Evolutionary conservation across 2,329 filamentous ascomycete species (phyloP), one percentile per base, ranked within the genome.

Genomic region (Plenodomus tracheiphilus): DNA sequence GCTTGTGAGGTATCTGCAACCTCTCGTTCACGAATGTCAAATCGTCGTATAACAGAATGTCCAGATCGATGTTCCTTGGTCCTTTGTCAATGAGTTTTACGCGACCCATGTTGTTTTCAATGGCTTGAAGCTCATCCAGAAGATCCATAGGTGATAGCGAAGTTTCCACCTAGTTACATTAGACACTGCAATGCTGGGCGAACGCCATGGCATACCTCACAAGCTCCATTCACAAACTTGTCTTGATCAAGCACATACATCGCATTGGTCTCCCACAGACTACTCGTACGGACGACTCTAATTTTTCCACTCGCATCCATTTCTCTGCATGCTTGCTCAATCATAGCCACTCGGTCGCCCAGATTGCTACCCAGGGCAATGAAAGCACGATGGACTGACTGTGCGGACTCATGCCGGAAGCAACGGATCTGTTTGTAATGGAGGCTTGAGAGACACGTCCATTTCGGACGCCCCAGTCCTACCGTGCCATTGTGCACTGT

Each of bases 221-320:
- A 96, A 48, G 86, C 92, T 17, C 91, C 94, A 69, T 99, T 99
- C 40, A 97, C 77, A 68, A 99, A 99, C 22, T 84, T 83, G 54
- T 86, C 85, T 71, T 99, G 94, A 55, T 97, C 88, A 54, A 88
- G 77, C 56, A 97, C 88, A 73, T 99, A 99, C 94, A 99, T 99
- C 18, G 94, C 91, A 62, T 90, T 85, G 3, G 93, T 99, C 76
- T 97, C 91, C 82, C 94, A 99, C 2, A 99, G 78, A 53, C 85
- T 87, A 71, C 93, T 97, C 0, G 93, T 96, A 62, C 86, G 81
- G 64, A 84, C 81, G 34, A 99, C 82, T 44, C 75, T 83, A 66
- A 97, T 90, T 28, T 85, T 85, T 18, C 83, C 79, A 38, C 79
- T 58, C 1, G 54, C 76, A 55, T 89, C 84, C 84, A 99, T 91